Conservation (phyloP, 139 green algal species). For the Coelastrella sp. region DNA sequence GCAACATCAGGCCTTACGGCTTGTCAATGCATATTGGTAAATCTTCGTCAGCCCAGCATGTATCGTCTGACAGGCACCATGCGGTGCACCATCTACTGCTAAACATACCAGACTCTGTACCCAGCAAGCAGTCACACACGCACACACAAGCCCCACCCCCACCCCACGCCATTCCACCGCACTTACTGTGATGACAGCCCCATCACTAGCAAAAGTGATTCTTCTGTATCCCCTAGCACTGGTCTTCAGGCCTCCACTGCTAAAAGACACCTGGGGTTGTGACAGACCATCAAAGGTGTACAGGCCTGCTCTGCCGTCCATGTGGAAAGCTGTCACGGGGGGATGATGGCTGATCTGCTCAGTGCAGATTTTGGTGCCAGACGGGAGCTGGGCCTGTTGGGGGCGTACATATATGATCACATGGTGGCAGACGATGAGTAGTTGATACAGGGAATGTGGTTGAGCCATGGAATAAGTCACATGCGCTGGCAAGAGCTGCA, state of each 20-base stretch:
- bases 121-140: too few species aligned
- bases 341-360: slow-evolving; percentile 90
- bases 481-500: too few species aligned
- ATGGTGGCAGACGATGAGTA: too few species aligned
- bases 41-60: too few species aligned
- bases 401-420: too few species aligned
- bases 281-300: slow-evolving; percentile 71
- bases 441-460: slow-evolving; percentile 17
- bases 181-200: slow-evolving; percentile 39
- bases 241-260: slow-evolving; percentile 79
- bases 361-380: slow-evolving; percentile 78
- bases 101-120: too few species aligned
- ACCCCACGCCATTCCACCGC: not conserved
- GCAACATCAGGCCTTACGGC: too few species aligned
- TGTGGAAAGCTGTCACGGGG: slow-evolving; percentile 83
- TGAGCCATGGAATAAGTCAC: too few species aligned
- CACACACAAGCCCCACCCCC: too few species aligned
- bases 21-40: too few species aligned
- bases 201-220: slow-evolving; percentile 77
- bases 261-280: slow-evolving; percentile 78
- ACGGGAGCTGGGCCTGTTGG: slow-evolving; percentile 16
- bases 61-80: too few species aligned
- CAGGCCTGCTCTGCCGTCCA: slow-evolving; percentile 76
- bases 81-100: too few species aligned
- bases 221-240: slow-evolving; percentile 73